These are phyloP conservation scores for Rhinocladiella mackenziei DNA, from an alignment of 2,329 filamentous ascomycete species.

Conservation along the genomic window DNA sequence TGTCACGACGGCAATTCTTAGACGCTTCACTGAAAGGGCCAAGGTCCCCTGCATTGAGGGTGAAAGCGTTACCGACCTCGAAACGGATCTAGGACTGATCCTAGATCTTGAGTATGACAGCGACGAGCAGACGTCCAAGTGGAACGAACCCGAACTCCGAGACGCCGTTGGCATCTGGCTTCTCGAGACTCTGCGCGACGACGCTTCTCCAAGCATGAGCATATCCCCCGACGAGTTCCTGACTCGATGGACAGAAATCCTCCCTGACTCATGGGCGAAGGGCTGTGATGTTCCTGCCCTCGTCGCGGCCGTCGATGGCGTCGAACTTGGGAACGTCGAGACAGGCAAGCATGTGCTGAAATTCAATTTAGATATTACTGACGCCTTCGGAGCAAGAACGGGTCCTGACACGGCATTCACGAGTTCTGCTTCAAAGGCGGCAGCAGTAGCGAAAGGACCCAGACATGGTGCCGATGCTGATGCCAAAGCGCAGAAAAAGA, in stretches of 20 bases:
- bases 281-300: slow-evolving; percentile 17
- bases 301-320: slow-evolving; percentile 1
- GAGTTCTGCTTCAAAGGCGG: too few species aligned
- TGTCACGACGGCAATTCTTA: slow-evolving; percentile 15
- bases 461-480: slow-evolving; percentile 3
- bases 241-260: slow-evolving; percentile 16
- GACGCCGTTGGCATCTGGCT: slow-evolving; percentile 12
- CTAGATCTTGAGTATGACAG: neutral
- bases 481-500: slow-evolving; percentile 23
- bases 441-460: neutral
- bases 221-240: slow-evolving; percentile 13
- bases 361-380: too few species aligned
- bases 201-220: neutral
- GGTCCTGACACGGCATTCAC: too few species aligned
- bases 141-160: neutral
- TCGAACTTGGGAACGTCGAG: slow-evolving; percentile 2
- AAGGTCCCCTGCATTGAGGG: neutral
- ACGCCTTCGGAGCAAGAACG: neutral
- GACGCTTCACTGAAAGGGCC: slow-evolving; percentile 1
- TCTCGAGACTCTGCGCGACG: slow-evolving; percentile 2
- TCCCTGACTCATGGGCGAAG: slow-evolving; percentile 23
- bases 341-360: too few species aligned
- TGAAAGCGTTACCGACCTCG: neutral
- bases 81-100: neutral
- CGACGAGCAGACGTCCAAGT: neutral